Conservation (phyloP, 257 asterid species). For the Gentiana dahurica region DNA sequence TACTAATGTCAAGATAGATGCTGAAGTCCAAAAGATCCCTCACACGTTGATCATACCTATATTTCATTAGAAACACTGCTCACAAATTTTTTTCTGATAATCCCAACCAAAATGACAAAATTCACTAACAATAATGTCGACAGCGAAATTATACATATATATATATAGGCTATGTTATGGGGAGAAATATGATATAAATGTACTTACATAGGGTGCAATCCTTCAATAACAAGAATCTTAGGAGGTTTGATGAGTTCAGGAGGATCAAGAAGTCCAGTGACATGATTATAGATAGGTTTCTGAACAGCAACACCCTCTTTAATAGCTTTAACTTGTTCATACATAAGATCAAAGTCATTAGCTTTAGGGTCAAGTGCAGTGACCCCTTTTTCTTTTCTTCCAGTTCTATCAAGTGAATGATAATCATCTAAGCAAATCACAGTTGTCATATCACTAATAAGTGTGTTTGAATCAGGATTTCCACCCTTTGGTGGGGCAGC, state of each 20-base stretch:
- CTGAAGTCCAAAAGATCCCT: constrained; percentile 97
- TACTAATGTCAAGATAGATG: constrained; percentile 89
- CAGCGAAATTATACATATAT: too few species aligned
- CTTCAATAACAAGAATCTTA: constrained; percentile 94
- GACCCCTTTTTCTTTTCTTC: constrained; percentile 85
- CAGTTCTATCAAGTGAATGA: constrained; percentile 84
- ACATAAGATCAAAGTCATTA: constrained; percentile 86
- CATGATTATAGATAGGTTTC: constrained; percentile 88
- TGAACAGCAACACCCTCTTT: constrained; percentile 63
- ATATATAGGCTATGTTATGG: too few species aligned
- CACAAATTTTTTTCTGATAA: too few species aligned
- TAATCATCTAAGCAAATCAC: constrained; percentile 92
- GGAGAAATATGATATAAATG: neutral
- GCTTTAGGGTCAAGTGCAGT: constrained; percentile 96
- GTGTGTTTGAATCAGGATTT: constrained; percentile 91
- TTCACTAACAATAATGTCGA: too few species aligned
- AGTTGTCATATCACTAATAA: constrained; percentile 75
- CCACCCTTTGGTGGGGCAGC: constrained; percentile 98
- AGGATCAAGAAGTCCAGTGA: constrained; percentile 78
- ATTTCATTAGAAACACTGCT: neutral
- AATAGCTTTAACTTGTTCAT: constrained; percentile 75
- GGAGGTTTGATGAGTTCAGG: constrained; percentile 87
- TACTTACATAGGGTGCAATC: constrained; percentile 97
- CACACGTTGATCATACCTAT: constrained; percentile 85
- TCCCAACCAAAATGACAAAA: neutral